Percentiles rank a stretch among this genome's conserved stretches.
These are phyloP conservation scores for Helotiales sp. DNA, from an alignment of 2,329 filamentous ascomycete species.

Conservation along the genomic window DNA sequence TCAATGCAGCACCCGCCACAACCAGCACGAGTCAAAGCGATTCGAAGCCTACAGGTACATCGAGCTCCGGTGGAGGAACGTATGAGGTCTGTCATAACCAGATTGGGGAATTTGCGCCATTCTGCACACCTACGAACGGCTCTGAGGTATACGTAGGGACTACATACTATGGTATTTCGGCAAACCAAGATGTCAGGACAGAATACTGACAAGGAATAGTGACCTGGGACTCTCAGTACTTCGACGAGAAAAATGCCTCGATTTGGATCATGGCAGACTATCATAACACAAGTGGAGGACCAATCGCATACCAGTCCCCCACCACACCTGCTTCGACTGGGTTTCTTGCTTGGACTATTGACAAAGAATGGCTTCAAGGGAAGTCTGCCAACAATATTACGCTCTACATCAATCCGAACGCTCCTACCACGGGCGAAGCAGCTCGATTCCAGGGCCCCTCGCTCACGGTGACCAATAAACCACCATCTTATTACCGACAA, in stretches of 20 bases:
- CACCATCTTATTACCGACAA: constrained; percentile 24
- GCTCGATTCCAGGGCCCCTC: constrained; percentile 22
- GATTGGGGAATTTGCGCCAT: constrained; percentile 29
- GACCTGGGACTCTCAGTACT: constrained; percentile 33
- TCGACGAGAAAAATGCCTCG: constrained; percentile 25
- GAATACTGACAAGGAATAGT: constrained; percentile 19
- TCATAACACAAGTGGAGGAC: constrained; percentile 28
- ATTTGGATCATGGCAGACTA: constrained; percentile 33
- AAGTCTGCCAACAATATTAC: constrained; percentile 30
- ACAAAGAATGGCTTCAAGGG: constrained; percentile 27
- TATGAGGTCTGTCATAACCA: constrained; percentile 33
- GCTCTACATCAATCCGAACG: constrained; percentile 25
- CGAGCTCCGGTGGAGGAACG: constrained; percentile 26
- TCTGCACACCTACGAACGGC: constrained; percentile 34
- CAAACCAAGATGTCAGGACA: not conserved
- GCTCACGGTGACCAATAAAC: constrained; percentile 26
- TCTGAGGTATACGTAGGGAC: constrained; percentile 29
- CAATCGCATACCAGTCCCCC: constrained; percentile 31
- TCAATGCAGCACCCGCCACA: constrained; percentile 23
- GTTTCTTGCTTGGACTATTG: constrained; percentile 29
- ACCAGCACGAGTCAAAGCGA: constrained; percentile 18
- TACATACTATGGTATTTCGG: constrained; percentile 31
- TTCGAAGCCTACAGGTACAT: constrained; percentile 16
- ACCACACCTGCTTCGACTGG: constrained; percentile 21
- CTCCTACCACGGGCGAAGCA: constrained; percentile 17